phyloP scores from a whole-genome alignment of 768 basidiomycete species.

The Leucosporidium scottii region DNA sequence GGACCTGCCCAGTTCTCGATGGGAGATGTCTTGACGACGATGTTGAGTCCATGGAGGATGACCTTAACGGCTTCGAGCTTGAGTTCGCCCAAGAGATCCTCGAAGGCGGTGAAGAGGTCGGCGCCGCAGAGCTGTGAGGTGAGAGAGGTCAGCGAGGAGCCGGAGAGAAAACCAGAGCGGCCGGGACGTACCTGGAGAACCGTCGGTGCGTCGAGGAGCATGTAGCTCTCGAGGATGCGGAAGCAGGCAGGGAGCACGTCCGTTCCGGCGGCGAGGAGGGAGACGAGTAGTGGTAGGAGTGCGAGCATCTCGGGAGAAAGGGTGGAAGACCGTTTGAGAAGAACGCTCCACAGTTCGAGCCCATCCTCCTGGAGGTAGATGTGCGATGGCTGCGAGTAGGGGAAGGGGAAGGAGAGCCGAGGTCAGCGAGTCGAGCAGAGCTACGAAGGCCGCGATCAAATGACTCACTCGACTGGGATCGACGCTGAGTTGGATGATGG shows the following conservation, averaged over 20 bases:
- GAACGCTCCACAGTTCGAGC: slow-evolving; percentile 59
- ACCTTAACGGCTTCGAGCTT: slow-evolving; percentile 45
- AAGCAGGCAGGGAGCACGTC: slow-evolving; percentile 66
- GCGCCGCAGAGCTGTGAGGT: slow-evolving; percentile 8
- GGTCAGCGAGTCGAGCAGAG: background rate
- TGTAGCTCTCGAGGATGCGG: slow-evolving; percentile 65
- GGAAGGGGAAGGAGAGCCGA: background rate
- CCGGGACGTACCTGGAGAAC: slow-evolving; percentile 56
- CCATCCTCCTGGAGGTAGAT: slow-evolving; percentile 64
- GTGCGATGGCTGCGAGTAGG: slow-evolving; percentile 16
- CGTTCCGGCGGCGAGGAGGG: slow-evolving; percentile 59
- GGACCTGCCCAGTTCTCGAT: slow-evolving; percentile 63
- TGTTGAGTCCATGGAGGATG: slow-evolving; percentile 54
- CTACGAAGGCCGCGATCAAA: background rate
- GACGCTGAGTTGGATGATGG: slow-evolving; percentile 61
- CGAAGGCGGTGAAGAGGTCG: slow-evolving; percentile 44
- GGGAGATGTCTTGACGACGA: slow-evolving; percentile 60
- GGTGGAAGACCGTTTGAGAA: slow-evolving; percentile 42
- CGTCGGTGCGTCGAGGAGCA: slow-evolving; percentile 58
- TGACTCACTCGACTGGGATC: slow-evolving; percentile 49
- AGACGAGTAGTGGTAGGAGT: slow-evolving; percentile 56
- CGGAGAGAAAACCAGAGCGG: background rate
- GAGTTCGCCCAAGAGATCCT: slow-evolving; percentile 53
- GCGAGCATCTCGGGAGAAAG: slow-evolving; percentile 50
- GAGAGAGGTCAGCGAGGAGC: background rate